Conservation (phyloP, 768 basidiomycete species). For the Mycena pura region DNA sequence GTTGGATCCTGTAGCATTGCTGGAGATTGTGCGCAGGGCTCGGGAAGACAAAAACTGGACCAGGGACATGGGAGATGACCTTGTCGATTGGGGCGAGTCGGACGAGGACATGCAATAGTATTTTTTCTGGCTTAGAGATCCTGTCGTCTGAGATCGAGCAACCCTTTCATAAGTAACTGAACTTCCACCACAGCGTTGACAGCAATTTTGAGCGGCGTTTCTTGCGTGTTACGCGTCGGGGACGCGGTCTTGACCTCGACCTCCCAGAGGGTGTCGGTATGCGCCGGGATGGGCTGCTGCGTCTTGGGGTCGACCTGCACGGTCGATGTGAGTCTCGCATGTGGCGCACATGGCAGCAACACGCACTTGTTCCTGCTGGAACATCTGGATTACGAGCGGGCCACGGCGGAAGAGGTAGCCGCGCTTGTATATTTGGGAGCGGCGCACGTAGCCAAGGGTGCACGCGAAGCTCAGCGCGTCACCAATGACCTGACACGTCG, state of each 20-base stretch:
- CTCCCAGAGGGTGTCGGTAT: conserved; percentile 83
- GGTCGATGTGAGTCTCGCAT: not conserved
- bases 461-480: conserved; percentile 84
- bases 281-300: conserved; percentile 77
- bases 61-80: conserved; percentile 35
- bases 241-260: conserved; percentile 86
- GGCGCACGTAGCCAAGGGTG: conserved; percentile 77
- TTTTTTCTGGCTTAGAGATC: conserved; percentile 54
- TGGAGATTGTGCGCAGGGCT: conserved; percentile 43
- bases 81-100: conserved; percentile 60
- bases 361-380: conserved; percentile 5
- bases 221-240: conserved; percentile 79
- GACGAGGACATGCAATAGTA: conserved; percentile 33
- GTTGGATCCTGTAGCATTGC: conserved; percentile 43
- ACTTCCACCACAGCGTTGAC: conserved; percentile 83
- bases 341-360: not conserved
- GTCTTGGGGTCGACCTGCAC: conserved; percentile 76
- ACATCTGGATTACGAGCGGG: conserved; percentile 59
- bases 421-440: conserved; percentile 81
- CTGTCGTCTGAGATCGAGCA: conserved; percentile 78
- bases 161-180: conserved; percentile 83
- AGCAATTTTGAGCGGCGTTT: conserved; percentile 71
- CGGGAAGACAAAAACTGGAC: conserved; percentile 34
- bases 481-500: conserved; percentile 77
- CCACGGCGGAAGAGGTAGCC: conserved; percentile 82